Evolutionary conservation across 2,329 filamentous ascomycete species (phyloP), one percentile per base, ranked within the genome.

Genomic region (Neofusicoccum sp.): DNA sequence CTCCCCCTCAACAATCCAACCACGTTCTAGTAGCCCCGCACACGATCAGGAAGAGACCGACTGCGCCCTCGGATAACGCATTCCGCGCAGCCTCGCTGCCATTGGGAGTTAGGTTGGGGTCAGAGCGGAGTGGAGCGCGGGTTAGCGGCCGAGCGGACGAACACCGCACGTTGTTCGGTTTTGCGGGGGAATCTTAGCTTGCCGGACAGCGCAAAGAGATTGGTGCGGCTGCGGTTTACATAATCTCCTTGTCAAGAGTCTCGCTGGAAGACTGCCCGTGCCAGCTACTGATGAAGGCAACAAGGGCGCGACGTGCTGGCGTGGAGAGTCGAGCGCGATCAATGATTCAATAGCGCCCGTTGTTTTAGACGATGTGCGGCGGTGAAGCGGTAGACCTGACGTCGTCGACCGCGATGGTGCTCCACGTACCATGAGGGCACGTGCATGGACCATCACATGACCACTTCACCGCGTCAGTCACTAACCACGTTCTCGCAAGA

Each of bases 391-490:
- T 44, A 56, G 31, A 14, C 39, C 28, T 58, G 54, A 58, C 54
- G 54, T 58, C 54, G 54, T 45, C 11, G 5, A 4, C 50, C 28
- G 9, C 41, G 54, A 45, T 36, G 41, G 45, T 58, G 39, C 54
- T 58, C 54, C 41, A 31, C 54, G 45, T 22, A 41, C 54, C 41
- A 41, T 58, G 54, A 58, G 45, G 54, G 54, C 39, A 58, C 45
- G 41, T 29, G 29, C 29, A 14, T 16, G 31, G 39, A 34, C 14
- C 9, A 16, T 58, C 54, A 58, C 54, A 58, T 58, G 54, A 58
- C 41, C 28, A 56, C 22, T 22, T 22, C 22, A 22, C 52, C 52
- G 44, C 52, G 52, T 56, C 52, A 58, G 12, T 22, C 28, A 34
- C 54, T 41, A 58, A 45, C 29, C 29, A 44, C 41, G 36, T 22